Percentiles rank a stretch among this genome's conserved stretches.
phyloP scores from a whole-genome alignment of 2,329 filamentous ascomycete species.

The Huntiella bhutanensis region DNA sequence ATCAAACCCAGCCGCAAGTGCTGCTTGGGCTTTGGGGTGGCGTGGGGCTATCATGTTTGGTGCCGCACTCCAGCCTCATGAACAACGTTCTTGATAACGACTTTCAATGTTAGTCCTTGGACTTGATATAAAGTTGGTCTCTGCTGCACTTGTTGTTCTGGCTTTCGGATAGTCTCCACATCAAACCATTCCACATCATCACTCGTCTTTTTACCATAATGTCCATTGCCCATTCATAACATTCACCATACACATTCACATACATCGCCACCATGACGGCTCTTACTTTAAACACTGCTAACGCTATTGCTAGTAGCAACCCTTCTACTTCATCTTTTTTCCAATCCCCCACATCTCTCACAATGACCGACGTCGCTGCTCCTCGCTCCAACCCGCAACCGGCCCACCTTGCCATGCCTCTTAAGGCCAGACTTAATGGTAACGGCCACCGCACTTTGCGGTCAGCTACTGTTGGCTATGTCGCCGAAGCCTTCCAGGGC shows the following conservation, averaged over 20 bases:
- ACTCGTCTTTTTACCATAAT: not conserved
- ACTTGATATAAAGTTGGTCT: conserved; percentile 7
- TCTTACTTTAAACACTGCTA: conserved; percentile 22
- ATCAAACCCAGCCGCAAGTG: no score
- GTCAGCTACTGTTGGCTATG: conserved; percentile 82
- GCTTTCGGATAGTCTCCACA: no score
- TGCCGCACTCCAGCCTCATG: not conserved
- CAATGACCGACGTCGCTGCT: conserved; percentile 11
- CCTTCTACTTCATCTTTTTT: conserved; percentile 27
- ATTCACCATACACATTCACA: not conserved
- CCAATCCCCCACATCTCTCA: conserved; percentile 15
- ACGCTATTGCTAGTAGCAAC: conserved; percentile 22
- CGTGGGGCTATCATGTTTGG: not conserved
- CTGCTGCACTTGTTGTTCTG: no score
- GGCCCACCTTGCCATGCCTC: conserved; percentile 60
- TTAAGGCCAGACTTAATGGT: conserved; percentile 29
- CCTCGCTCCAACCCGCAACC: conserved; percentile 51
- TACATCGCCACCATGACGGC: conserved; percentile 19
- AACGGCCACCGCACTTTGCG: conserved; percentile 58
- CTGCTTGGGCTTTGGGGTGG: not conserved
- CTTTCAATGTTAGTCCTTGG: not conserved
- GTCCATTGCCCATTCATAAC: not conserved
- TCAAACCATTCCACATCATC: not conserved
- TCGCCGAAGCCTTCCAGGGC: conserved; percentile 83
- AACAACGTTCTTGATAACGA: not conserved